Conservation (phyloP, 805 yeast species). For the Schwanniomyces yamadae region DNA sequence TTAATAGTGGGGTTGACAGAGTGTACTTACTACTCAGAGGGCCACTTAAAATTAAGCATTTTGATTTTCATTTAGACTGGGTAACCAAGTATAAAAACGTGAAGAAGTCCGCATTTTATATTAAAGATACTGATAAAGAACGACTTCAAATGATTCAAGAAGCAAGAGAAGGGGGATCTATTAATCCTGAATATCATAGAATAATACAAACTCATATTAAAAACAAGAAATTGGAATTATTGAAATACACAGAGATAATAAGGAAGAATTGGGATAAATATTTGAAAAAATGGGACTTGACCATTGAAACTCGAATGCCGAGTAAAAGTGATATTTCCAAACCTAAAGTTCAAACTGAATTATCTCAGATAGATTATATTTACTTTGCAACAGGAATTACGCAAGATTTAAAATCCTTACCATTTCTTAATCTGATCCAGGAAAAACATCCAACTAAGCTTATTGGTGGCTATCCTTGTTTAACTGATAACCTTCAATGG, state of each 20-base stretch:
- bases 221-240: conserved; percentile 28
- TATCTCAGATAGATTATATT: conserved; percentile 29
- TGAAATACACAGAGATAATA: conserved; percentile 26
- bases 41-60: conserved; percentile 42
- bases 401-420: conserved; percentile 26
- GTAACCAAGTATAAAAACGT: conserved; percentile 48
- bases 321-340: neutral
- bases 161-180: conserved; percentile 47
- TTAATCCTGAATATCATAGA: conserved; percentile 44
- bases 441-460: conserved; percentile 27
- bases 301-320: conserved; percentile 7
- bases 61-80: conserved; percentile 50
- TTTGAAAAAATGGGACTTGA: conserved; percentile 23
- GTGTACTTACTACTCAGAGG: conserved; percentile 38
- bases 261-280: conserved; percentile 25
- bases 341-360: neutral
- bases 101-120: conserved; percentile 43
- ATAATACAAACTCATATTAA: conserved; percentile 27
- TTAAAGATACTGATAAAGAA: conserved; percentile 43
- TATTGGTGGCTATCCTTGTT: conserved; percentile 40
- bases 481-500: conserved; percentile 47
- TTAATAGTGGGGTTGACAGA: conserved; percentile 26
- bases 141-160: conserved; percentile 38
- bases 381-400: conserved; percentile 43
- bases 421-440: conserved; percentile 29